Conservation (phyloP, 768 basidiomycete genomes). For the Kwoniella sp. region DNA sequence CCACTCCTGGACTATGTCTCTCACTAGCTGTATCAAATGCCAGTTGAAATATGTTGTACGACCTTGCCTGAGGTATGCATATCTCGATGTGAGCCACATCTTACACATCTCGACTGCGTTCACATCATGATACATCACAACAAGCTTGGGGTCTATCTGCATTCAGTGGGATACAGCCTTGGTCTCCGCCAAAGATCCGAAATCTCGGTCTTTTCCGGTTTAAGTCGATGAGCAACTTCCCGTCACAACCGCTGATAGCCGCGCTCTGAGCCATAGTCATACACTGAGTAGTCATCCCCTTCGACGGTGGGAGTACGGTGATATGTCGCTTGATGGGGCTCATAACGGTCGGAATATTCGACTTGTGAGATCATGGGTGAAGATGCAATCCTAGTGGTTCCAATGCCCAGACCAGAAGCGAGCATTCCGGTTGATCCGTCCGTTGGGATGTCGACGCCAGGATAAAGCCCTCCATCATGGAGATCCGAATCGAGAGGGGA, state of each 20-base stretch:
- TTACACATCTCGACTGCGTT: background rate
- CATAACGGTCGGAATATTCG: background rate
- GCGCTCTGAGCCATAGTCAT: conserved; percentile 20
- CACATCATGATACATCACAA: conserved; percentile 2
- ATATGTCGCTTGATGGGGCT: conserved; percentile 27
- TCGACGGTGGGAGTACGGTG: conserved; percentile 30
- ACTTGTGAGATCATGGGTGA: conserved; percentile 14
- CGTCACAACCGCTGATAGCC: conserved; percentile 10
- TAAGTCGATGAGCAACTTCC: too few species aligned
- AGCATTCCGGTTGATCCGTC: conserved; percentile 19
- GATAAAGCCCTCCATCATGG: conserved; percentile 18
- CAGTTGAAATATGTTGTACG: too few species aligned
- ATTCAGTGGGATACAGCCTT: too few species aligned
- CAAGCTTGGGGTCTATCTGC: too few species aligned
- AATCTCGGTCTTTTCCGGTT: too few species aligned
- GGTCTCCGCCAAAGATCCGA: too few species aligned
- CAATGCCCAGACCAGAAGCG: too few species aligned
- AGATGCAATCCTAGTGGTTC: background rate
- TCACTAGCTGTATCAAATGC: too few species aligned
- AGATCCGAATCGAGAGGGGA: too few species aligned
- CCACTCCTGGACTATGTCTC: too few species aligned
- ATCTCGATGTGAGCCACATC: too few species aligned
- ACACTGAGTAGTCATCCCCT: conserved; percentile 22
- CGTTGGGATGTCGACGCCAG: conserved; percentile 7
- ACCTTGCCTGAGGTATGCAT: too few species aligned